These are phyloP conservation scores for Candida easanensis DNA, from an alignment of 805 yeast genomes.

Conservation along the genomic window DNA sequence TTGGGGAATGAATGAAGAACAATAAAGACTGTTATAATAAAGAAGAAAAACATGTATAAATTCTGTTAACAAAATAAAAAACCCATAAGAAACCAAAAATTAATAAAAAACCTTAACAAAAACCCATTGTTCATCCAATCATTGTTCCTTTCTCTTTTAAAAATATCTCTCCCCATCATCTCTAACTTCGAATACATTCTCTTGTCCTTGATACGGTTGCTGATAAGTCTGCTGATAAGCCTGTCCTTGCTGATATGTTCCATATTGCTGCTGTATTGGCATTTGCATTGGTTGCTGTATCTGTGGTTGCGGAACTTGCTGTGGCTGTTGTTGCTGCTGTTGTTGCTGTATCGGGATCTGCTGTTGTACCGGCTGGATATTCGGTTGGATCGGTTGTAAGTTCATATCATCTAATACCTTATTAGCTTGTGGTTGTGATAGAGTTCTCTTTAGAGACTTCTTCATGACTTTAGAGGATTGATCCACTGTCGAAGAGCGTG, in stretches of 20 bases:
- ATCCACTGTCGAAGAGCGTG: conserved; percentile 23
- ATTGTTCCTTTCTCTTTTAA: not conserved
- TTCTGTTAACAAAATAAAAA: no score
- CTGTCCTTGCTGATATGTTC: not conserved
- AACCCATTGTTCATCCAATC: not conserved
- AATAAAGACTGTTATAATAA: no score
- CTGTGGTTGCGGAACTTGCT: not conserved
- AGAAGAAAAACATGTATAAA: no score
- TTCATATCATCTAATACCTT: not conserved
- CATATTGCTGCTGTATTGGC: not conserved
- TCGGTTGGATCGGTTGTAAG: not conserved
- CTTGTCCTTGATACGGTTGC: no score
- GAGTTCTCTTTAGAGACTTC: conserved; percentile 24
- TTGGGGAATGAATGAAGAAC: conserved; percentile 41
- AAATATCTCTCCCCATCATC: not conserved
- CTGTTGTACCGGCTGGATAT: not conserved
- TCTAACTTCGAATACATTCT: no score
- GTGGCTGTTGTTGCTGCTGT: not conserved
- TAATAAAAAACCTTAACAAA: not conserved
- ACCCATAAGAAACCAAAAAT: not conserved
- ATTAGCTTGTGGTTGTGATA: conserved; percentile 25
- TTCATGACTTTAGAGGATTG: conserved; percentile 10
- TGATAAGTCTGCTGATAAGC: no score
- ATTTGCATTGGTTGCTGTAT: not conserved
- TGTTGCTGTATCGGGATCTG: not conserved